A percentile compares a stretch with the other conserved stretches of the same genome.
Conservation (phyloP, 2,329 filamentous ascomycete species). For the Ophiostoma australiae region DNA sequence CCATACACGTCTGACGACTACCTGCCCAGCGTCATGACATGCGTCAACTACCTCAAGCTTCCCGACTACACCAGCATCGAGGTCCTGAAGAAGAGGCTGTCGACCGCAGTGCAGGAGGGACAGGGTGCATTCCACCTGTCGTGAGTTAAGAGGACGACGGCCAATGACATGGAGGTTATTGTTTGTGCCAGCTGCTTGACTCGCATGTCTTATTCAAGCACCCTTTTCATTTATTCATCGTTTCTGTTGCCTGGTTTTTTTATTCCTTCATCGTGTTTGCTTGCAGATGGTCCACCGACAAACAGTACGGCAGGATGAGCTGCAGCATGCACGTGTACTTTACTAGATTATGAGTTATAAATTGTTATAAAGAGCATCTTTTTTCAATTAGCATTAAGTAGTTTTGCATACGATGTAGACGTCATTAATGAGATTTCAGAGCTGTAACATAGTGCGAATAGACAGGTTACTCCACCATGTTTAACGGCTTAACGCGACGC, state of each 20-base stretch:
- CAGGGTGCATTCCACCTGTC: slow-evolving; percentile 97
- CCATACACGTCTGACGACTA: slow-evolving; percentile 95
- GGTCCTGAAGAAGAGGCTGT: slow-evolving; percentile 71
- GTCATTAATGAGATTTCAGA: not conserved
- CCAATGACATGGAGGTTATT: not conserved
- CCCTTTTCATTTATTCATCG: not conserved
- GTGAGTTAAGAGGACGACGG: slow-evolving; percentile 37
- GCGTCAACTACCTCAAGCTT: slow-evolving; percentile 97
- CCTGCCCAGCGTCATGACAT: slow-evolving; percentile 99
- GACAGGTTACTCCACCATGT: not conserved
- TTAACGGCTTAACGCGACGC: slow-evolving; percentile 8
- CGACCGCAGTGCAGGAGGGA: slow-evolving; percentile 84
- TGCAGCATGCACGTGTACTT: not conserved
- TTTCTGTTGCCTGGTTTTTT: not conserved
- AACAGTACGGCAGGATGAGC: not conserved
- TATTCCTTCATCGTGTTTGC: not conserved
- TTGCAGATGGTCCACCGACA: not conserved
- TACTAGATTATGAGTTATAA: not conserved
- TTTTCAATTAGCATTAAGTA: not conserved
- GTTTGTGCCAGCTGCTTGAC: not conserved
- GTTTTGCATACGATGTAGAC: too few species aligned
- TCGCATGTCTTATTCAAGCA: not conserved
- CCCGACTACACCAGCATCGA: slow-evolving; percentile 84
- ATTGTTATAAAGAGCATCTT: not conserved
- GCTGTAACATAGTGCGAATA: not conserved